These are phyloP conservation scores for Mariannaea sp. DNA, from an alignment of 2,329 filamentous ascomycete genomes.

Conservation along the genomic window DNA sequence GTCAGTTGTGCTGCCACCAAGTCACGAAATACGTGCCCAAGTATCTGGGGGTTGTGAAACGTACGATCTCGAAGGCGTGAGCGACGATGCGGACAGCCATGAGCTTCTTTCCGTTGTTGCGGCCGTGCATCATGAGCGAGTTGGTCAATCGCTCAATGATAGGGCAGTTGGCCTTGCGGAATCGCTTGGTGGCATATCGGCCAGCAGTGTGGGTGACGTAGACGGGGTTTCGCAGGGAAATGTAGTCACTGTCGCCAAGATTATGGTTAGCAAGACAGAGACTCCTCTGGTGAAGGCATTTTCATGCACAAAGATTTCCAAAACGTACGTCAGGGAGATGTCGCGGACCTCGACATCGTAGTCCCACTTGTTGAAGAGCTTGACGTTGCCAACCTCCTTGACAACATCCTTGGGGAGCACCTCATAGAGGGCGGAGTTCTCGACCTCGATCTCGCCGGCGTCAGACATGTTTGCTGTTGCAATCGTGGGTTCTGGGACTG, in stretches of 20 bases:
- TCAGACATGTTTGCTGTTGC: slow-evolving; percentile 81
- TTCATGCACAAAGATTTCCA: slow-evolving; percentile 6
- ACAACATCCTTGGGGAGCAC: slow-evolving; percentile 93
- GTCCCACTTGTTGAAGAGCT: slow-evolving; percentile 97
- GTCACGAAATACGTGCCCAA: not conserved
- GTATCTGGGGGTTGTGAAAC: slow-evolving; percentile 47
- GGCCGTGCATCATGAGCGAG: slow-evolving; percentile 99
- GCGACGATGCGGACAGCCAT: slow-evolving; percentile 99
- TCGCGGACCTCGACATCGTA: slow-evolving; percentile 99
- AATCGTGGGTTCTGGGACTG: slow-evolving; percentile 46
- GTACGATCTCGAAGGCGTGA: slow-evolving; percentile 99
- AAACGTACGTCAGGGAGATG: slow-evolving; percentile 94
- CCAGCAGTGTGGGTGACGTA: slow-evolving; percentile 99
- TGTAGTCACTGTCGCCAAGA: slow-evolving; percentile 80
- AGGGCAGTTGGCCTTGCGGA: slow-evolving; percentile 99
- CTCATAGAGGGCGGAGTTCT: slow-evolving; percentile 73
- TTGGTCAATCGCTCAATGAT: slow-evolving; percentile 99
- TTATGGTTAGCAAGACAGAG: slow-evolving; percentile 42
- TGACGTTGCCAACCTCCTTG: slow-evolving; percentile 87
- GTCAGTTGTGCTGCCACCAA: slow-evolving; percentile 37
- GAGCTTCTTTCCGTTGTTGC: slow-evolving; percentile 99
- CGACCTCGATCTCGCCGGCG: slow-evolving; percentile 91
- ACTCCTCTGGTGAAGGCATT: slow-evolving; percentile 26
- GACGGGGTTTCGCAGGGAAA: slow-evolving; percentile 98
- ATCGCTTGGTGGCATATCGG: slow-evolving; percentile 98